Evolutionary conservation across 495 filamentous ascomycete genomes (phyloP), one percentile per base, ranked within the genome.

Genomic region (Hypomontagnella monticulosa): DNA sequence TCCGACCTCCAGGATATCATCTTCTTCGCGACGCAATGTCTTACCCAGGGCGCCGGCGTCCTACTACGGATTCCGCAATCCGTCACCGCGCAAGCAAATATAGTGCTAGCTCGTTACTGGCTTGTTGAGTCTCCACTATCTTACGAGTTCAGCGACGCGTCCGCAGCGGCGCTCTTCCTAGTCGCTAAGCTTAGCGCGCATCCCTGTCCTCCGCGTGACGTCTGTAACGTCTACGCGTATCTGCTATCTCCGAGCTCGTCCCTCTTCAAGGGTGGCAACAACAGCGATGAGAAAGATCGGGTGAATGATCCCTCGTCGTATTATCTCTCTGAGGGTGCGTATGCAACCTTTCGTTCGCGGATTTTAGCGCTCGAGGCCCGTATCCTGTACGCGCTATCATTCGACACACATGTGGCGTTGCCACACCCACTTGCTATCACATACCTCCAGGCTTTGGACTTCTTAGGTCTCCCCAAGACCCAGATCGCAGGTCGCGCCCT

Each of bases 61-160:
- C 84, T 98, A 6, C 83, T 99, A 2, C 85, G 91, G 40, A 78
- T 98, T 47, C 91, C 94, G 0, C 96, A 98, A 70, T 92, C 94
- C 56, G 85, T 93, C 46, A 92, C 96, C 23, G 90, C 93, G 11
- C 92, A 93, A 69, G 92, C 95, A 2, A 89, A 93, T 68, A 86
- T 99, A n/a, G 78, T 95, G 0, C 86, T 96, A 27, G 90, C 88
- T n/a, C 83, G 95, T 4, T 97, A 93, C 79, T 97, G 91, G 87
- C 78, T 93, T 4, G 87, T 83, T 23, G 80, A 80, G 12, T 70
- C 74, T 0, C 74, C 77, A 3, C 76, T 84, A 49, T 51, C 69
- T 12, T 58, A 80, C 43, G 81, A 84, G 51, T 84, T 85, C 51
- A 80, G 78, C 67, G 88, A 93, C 75, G 82, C 91, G 50, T 96